These are phyloP conservation scores for Paramyrothecium roridum DNA, from an alignment of 2,329 filamentous ascomycete species.

Conservation along the genomic window DNA sequence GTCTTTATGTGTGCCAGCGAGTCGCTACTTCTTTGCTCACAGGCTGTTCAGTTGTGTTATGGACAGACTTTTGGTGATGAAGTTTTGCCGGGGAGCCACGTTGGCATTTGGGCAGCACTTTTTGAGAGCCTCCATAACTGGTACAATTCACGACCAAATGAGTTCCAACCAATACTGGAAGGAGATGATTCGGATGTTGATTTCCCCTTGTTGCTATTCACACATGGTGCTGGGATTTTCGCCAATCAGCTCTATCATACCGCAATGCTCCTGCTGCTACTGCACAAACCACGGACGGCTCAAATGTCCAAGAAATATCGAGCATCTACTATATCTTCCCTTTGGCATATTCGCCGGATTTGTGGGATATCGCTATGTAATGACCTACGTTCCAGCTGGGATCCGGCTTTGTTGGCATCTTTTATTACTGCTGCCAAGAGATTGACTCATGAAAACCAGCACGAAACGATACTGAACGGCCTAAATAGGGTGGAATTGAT, in stretches of 20 bases:
- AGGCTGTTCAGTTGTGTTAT: background rate
- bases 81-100: background rate
- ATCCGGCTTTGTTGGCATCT: background rate
- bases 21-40: background rate
- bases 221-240: background rate
- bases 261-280: background rate
- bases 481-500: background rate
- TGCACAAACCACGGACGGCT: background rate
- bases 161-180: background rate
- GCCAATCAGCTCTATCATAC: background rate
- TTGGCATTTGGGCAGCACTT: background rate
- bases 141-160: background rate
- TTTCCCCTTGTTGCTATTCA: background rate
- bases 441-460: background rate
- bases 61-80: background rate
- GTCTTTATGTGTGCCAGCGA: background rate
- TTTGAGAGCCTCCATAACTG: background rate
- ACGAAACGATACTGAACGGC: background rate
- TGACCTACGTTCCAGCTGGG: background rate
- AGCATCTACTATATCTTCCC: background rate
- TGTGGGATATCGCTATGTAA: background rate
- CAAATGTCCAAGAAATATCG: background rate
- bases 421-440: background rate
- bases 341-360: background rate
- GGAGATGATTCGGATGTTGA: background rate